These are phyloP conservation scores for Pisolithus thermaeus DNA, from an alignment of 1,284 basidiomycete genomes.

Conservation along the genomic window DNA sequence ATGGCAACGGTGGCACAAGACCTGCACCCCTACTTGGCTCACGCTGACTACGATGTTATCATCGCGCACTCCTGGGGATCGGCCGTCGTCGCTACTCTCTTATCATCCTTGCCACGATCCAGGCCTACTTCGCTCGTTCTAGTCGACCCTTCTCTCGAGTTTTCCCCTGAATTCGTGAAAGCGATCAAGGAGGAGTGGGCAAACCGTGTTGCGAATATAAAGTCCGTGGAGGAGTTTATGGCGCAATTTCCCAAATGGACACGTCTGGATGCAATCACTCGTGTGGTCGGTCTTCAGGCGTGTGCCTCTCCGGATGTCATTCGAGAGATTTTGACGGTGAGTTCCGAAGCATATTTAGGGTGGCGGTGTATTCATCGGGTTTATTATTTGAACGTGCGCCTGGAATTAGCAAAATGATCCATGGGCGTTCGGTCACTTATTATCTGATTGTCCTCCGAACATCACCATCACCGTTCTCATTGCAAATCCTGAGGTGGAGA, in stretches of 20 bases:
- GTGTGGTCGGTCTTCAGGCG: slow-evolving; percentile 10
- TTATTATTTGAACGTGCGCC: too few relatives aligned
- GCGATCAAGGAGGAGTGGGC: not conserved
- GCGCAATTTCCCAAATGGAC: slow-evolving; percentile 13
- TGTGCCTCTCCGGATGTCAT: slow-evolving; percentile 5
- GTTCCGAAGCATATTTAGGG: not conserved
- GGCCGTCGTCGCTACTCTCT: slow-evolving; percentile 9
- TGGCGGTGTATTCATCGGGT: not conserved
- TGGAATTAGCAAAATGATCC: slow-evolving; percentile 4
- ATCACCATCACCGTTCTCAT: slow-evolving; percentile 4
- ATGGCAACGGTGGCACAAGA: slow-evolving; percentile 11
- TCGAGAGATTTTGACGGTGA: slow-evolving; percentile 12
- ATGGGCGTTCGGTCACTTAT: slow-evolving; percentile 6
- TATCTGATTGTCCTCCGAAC: not conserved
- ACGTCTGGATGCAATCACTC: slow-evolving; percentile 11
- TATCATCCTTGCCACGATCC: slow-evolving; percentile 8
- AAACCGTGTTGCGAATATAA: slow-evolving; percentile 3
- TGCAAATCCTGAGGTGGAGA: not conserved
- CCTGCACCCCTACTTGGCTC: slow-evolving; percentile 13
- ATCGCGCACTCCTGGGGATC: slow-evolving; percentile 20
- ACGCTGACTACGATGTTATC: slow-evolving; percentile 15
- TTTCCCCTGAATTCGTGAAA: slow-evolving; percentile 4
- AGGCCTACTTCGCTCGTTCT: slow-evolving; percentile 11
- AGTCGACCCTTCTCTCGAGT: slow-evolving; percentile 13
- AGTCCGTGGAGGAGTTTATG: slow-evolving; percentile 6